phyloP scores from a whole-genome alignment of 2,329 filamentous ascomycete species.

The Corinectria fuckeliana region DNA sequence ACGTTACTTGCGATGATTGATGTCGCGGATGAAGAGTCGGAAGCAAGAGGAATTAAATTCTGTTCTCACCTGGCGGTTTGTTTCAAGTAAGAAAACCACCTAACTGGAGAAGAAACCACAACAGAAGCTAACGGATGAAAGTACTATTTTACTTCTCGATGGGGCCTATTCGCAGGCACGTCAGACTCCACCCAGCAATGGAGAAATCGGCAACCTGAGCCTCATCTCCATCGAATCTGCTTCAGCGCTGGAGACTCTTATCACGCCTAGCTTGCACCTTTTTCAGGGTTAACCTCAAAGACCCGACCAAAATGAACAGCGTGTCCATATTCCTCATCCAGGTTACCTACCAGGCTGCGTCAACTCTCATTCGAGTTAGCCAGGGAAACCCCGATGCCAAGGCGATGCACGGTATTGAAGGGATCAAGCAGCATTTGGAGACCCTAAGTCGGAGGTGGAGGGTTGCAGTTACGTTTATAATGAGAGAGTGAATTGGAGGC shows the following conservation, averaged over 20 bases:
- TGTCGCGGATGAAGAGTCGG: constrained; percentile 2
- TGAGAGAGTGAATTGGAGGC: background rate
- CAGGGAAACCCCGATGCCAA: background rate
- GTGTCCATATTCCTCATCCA: constrained; percentile 12
- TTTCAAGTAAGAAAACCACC: background rate
- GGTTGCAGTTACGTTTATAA: constrained; percentile 10
- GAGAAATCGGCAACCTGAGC: too few relatives aligned
- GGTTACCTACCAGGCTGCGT: constrained; percentile 4
- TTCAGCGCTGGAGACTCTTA: background rate
- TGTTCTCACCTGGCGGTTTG: constrained; percentile 7
- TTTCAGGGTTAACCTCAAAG: background rate
- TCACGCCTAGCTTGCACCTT: background rate
- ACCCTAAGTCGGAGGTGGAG: background rate
- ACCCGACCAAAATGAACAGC: background rate
- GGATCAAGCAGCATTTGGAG: background rate
- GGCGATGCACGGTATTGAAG: background rate
- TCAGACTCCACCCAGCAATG: too few relatives aligned
- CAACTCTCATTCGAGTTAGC: background rate
- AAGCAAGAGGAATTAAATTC: constrained; percentile 1
- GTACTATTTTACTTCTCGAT: constrained; percentile 4
- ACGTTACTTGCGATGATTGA: constrained; percentile 9
- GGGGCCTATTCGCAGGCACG: too few relatives aligned
- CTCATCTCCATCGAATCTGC: too few relatives aligned
- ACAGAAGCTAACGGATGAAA: background rate
- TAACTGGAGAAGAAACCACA: too few relatives aligned